Percentiles rank a stretch among this genome's conserved stretches.
Evolutionary conservation across 495 filamentous ascomycete species (phyloP).

Genomic region (Podospora comata): DNA sequence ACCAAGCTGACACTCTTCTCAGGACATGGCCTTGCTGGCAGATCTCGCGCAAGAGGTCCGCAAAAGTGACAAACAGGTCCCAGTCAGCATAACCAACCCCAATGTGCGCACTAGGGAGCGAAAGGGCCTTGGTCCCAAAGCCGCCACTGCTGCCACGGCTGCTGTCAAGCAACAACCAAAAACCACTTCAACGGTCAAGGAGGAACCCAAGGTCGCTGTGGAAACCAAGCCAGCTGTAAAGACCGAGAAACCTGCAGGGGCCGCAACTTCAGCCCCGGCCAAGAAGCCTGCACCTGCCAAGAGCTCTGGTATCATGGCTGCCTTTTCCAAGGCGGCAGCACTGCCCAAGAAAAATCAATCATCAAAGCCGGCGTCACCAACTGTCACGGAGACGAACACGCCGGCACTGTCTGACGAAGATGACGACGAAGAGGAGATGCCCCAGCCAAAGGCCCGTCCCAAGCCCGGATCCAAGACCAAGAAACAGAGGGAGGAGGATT

Average conservation of each 20-base stretch:
- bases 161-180: slow-evolving; percentile 21
- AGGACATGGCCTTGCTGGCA: slow-evolving; percentile 70
- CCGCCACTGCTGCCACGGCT: slow-evolving; percentile 18
- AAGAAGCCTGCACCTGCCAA: slow-evolving; percentile 42
- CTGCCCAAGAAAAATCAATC: slow-evolving; percentile 54
- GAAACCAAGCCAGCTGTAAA: slow-evolving; percentile 27
- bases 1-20: not conserved
- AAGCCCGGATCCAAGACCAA: slow-evolving; percentile 51
- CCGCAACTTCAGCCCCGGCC: slow-evolving; percentile 20
- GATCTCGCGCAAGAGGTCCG: slow-evolving; percentile 64
- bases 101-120: slow-evolving; percentile 41
- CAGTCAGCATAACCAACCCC: slow-evolving; percentile 36
- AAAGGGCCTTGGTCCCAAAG: slow-evolving; percentile 24
- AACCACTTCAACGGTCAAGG: slow-evolving; percentile 30
- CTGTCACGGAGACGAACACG: slow-evolving; percentile 55
- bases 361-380: slow-evolving; percentile 42
- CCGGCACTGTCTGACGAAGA: slow-evolving; percentile 71
- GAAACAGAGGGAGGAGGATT: slow-evolving; percentile 67
- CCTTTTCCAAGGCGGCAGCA: slow-evolving; percentile 77
- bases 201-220: slow-evolving; percentile 22
- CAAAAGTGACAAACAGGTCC: slow-evolving; percentile 23
- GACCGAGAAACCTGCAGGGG: slow-evolving; percentile 22
- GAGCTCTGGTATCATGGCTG: slow-evolving; percentile 64
- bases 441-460: slow-evolving; percentile 36
- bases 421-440: slow-evolving; percentile 43